Percentiles rank a stretch among this genome's conserved stretches.
Conservation (phyloP, 495 filamentous ascomycete species). For the Aspergillus heteromorphus region DNA sequence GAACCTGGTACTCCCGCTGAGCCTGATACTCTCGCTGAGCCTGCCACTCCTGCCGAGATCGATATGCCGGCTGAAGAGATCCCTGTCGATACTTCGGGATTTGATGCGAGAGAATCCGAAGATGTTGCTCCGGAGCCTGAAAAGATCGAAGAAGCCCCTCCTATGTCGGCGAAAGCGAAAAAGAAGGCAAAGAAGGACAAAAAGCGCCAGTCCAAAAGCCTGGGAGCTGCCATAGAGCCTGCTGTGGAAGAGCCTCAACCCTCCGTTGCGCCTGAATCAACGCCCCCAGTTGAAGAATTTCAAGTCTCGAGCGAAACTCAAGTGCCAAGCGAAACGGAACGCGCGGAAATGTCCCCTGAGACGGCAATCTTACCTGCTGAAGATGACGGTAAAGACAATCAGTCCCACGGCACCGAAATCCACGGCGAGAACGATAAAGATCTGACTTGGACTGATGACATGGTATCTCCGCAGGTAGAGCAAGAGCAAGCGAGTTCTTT, state of each 20-base stretch:
- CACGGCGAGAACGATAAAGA: slow-evolving; percentile 34
- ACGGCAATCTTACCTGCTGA: slow-evolving; percentile 38
- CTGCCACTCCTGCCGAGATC: neutral
- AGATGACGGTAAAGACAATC: slow-evolving; percentile 47
- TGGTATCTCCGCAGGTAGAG: slow-evolving; percentile 48
- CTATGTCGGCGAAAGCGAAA: slow-evolving; percentile 35
- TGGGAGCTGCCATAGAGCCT: slow-evolving; percentile 9
- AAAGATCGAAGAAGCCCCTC: slow-evolving; percentile 19
- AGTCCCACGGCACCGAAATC: slow-evolving; percentile 41
- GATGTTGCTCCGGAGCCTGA: slow-evolving; percentile 9
- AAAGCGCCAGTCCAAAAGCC: slow-evolving; percentile 32
- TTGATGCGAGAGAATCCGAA: slow-evolving; percentile 14
- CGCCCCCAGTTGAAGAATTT: slow-evolving; percentile 11
- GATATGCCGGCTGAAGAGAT: slow-evolving; percentile 10
- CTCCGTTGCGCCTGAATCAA: neutral
- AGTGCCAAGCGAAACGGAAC: slow-evolving; percentile 18
- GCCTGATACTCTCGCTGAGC: slow-evolving; percentile 3
- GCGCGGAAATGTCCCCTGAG: slow-evolving; percentile 24
- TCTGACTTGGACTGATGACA: slow-evolving; percentile 46
- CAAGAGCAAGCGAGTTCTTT: slow-evolving; percentile 34
- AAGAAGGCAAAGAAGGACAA: slow-evolving; percentile 47
- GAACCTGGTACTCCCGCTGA: slow-evolving; percentile 4
- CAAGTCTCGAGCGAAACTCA: slow-evolving; percentile 10
- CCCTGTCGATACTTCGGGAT: neutral
- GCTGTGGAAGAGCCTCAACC: slow-evolving; percentile 8